Evolutionary conservation across 2,329 filamentous ascomycete genomes (phyloP).

Genomic region (Venturia pyrina): DNA sequence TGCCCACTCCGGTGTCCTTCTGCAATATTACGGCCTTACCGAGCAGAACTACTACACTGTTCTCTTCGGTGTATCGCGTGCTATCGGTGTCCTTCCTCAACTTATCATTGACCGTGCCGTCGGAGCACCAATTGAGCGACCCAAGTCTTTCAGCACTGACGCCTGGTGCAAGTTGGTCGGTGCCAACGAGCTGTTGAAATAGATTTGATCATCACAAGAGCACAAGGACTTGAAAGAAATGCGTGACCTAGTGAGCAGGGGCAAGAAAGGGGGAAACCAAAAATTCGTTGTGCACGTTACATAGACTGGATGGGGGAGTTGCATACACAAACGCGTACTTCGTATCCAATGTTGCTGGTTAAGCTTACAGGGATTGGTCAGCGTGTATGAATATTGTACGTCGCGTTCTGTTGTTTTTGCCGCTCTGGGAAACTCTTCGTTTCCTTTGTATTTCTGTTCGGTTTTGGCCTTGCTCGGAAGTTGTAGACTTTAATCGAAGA

Average conservation of each 20-base stretch:
- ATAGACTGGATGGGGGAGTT: not conserved
- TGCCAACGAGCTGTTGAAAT: slow-evolving; percentile 34
- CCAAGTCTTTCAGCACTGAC: slow-evolving; percentile 97
- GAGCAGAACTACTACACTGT: slow-evolving; percentile 99
- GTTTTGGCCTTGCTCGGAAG: not conserved
- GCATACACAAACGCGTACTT: not conserved
- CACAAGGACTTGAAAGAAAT: not conserved
- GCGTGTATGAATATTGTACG: not conserved
- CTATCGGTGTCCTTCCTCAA: slow-evolving; percentile 96
- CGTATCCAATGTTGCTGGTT: slow-evolving; percentile 1
- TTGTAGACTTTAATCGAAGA: not conserved
- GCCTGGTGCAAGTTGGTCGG: slow-evolving; percentile 88
- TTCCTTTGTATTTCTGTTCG: not conserved
- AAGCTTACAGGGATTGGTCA: not conserved
- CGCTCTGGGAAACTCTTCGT: not conserved
- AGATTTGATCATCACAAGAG: not conserved
- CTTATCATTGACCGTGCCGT: slow-evolving; percentile 98
- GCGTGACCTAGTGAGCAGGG: not conserved
- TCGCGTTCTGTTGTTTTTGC: not conserved
- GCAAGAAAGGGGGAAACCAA: not conserved
- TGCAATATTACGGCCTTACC: slow-evolving; percentile 98
- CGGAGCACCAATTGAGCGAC: slow-evolving; percentile 93
- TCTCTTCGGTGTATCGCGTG: slow-evolving; percentile 96
- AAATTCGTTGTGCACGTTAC: slow-evolving; percentile 4
- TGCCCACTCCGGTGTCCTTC: slow-evolving; percentile 95